Conservation (phyloP, 805 yeast species). For the Candida rishiriensis region DNA sequence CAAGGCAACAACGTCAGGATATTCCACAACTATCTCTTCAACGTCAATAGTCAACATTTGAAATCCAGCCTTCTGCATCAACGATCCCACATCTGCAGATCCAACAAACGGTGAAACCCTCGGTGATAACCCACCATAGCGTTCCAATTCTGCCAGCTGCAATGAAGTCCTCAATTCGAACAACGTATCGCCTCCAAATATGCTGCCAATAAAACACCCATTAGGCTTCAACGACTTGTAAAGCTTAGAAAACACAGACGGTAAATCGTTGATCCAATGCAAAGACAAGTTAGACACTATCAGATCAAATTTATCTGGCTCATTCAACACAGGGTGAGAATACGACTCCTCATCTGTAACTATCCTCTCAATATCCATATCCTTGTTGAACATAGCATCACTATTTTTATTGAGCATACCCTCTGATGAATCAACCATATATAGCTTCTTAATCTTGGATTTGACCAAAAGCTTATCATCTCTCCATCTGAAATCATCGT, state of each 20-base stretch:
- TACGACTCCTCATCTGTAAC: conserved; percentile 68
- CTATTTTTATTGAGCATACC: conserved; percentile 51
- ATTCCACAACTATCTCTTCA: conserved; percentile 75
- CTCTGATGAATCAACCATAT: conserved; percentile 63
- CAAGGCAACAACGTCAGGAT: conserved; percentile 64
- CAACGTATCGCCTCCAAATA: conserved; percentile 83
- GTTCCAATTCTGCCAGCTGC: conserved; percentile 78
- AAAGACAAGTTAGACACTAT: conserved; percentile 67
- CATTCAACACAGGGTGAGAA: conserved; percentile 36
- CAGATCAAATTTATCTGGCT: conserved; percentile 51
- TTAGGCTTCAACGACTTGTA: conserved; percentile 65
- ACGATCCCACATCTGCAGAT: conserved; percentile 67
- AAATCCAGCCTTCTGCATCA: conserved; percentile 72
- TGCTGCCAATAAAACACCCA: conserved; percentile 75
- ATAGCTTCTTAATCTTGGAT: conserved; percentile 46
- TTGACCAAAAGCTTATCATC: conserved; percentile 52
- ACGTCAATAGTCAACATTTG: conserved; percentile 78
- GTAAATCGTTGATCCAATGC: conserved; percentile 89
- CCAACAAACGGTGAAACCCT: conserved; percentile 78
- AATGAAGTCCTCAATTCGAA: conserved; percentile 75
- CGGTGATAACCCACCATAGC: conserved; percentile 76
- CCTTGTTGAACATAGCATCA: conserved; percentile 37
- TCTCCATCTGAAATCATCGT: conserved; percentile 37
- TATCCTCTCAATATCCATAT: conserved; percentile 43
- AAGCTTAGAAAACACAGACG: conserved; percentile 52